phyloP scores from a whole-genome alignment of 2,329 filamentous ascomycete species.

The Lachnellula subtilissima region DNA sequence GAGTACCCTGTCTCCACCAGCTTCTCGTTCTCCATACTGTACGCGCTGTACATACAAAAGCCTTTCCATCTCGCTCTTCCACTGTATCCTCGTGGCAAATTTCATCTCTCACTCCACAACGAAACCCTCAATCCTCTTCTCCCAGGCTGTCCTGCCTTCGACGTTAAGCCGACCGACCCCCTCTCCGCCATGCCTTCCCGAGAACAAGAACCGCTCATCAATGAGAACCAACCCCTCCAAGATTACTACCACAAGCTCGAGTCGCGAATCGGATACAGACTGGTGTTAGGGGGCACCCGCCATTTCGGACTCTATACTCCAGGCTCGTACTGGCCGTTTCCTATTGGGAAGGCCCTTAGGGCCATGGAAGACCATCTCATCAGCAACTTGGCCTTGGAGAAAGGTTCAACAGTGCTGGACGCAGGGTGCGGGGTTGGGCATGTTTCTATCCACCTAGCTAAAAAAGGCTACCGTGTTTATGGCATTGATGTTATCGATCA shows the following conservation, averaged over 20 bases:
- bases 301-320: constrained; percentile 48
- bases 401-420: constrained; percentile 44
- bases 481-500: constrained; percentile 46
- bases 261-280: constrained; percentile 39
- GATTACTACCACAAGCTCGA: constrained; percentile 44
- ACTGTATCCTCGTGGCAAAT: not conserved
- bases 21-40: too few relatives aligned
- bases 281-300: constrained; percentile 42
- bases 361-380: constrained; percentile 47
- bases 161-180: not conserved
- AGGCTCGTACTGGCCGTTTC: constrained; percentile 45
- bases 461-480: constrained; percentile 37
- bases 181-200: constrained; percentile 5
- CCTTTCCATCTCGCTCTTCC: too few relatives aligned
- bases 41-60: too few relatives aligned
- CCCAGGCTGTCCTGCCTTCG: not conserved
- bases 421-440: constrained; percentile 47
- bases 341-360: constrained; percentile 38
- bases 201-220: constrained; percentile 30
- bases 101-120: not conserved
- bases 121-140: not conserved
- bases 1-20: too few relatives aligned
- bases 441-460: constrained; percentile 46
- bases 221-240: constrained; percentile 37
- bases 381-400: constrained; percentile 33